phyloP scores from a whole-genome alignment of 768 basidiomycete species.

The Lyophyllum semitale region DNA sequence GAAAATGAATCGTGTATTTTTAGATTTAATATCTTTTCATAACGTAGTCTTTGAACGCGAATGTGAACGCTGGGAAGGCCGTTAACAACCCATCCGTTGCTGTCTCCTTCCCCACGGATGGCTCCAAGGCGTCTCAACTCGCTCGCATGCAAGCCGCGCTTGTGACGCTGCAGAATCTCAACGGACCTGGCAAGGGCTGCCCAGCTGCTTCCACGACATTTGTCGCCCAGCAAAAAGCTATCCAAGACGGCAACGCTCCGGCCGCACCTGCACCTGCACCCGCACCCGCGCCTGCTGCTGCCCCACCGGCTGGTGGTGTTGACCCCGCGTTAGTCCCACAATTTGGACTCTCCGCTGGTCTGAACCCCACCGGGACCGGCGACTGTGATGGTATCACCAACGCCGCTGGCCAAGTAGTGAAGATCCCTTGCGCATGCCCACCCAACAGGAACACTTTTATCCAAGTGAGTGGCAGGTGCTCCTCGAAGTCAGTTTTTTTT shows the following conservation, averaged over 20 bases:
- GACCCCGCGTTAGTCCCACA: constrained; percentile 52
- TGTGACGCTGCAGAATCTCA: constrained; percentile 72
- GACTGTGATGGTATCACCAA: constrained; percentile 68
- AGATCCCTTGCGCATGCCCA: constrained; percentile 68
- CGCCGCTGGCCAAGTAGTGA: constrained; percentile 54
- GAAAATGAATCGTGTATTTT: neutral
- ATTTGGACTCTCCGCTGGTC: constrained; percentile 54
- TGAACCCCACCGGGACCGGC: constrained; percentile 61
- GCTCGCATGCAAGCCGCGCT: constrained; percentile 60
- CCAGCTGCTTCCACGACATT: constrained; percentile 69
- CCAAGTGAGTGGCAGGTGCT: neutral
- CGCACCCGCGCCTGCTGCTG: constrained; percentile 10
- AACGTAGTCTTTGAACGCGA: constrained; percentile 45
- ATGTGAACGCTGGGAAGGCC: constrained; percentile 64
- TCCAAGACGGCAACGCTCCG: constrained; percentile 30
- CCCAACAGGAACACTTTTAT: constrained; percentile 56
- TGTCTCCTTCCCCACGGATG: constrained; percentile 65
- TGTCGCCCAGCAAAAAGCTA: constrained; percentile 39
- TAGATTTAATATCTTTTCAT: neutral
- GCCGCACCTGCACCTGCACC: neutral
- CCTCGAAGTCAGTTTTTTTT: neutral
- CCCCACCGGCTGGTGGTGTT: constrained; percentile 27
- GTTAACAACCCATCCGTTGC: constrained; percentile 64
- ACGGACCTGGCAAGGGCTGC: constrained; percentile 68
- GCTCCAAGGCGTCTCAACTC: constrained; percentile 50